phyloP scores from a whole-genome alignment of 345 rosid genomes.

The Aquilaria yunnanensis region DNA sequence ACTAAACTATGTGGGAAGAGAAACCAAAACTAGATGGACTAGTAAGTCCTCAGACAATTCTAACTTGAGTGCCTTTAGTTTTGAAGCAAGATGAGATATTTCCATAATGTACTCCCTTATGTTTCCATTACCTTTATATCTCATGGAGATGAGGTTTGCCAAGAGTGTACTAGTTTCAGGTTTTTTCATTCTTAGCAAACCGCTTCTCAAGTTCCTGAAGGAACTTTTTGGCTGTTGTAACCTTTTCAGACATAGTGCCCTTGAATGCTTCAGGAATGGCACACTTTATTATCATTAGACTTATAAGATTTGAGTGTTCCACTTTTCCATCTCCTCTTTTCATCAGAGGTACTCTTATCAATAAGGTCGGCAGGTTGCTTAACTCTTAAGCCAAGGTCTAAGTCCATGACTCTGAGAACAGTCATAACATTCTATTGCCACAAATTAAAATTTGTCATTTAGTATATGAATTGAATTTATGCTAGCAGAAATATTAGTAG shows the following conservation, averaged over 20 bases:
- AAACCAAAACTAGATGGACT: neutral
- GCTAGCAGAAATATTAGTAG: neutral
- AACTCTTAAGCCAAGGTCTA: slow-evolving; percentile 6
- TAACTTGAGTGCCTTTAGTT: neutral
- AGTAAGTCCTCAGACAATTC: slow-evolving; percentile 1
- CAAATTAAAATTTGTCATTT: slow-evolving; percentile 1
- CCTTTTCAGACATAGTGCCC: neutral
- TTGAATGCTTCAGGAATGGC: neutral
- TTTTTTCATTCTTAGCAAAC: slow-evolving; percentile 9
- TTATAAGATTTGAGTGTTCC: neutral
- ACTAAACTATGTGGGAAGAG: neutral
- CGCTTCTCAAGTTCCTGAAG: neutral
- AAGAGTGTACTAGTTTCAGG: neutral
- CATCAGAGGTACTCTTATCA: neutral
- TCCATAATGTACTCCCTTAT: neutral
- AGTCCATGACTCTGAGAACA: neutral
- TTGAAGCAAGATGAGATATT: neutral
- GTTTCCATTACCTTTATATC: too few relatives aligned
- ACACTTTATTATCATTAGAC: neutral
- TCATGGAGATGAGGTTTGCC: too few relatives aligned
- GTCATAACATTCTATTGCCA: slow-evolving; percentile 1
- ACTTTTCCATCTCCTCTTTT: slow-evolving; percentile 1
- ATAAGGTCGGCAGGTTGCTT: neutral
- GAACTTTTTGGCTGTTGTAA: too few relatives aligned
- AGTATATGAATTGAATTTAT: slow-evolving; percentile 7